Evolutionary conservation across 73 alveolate genomes (phyloP).

Genomic region (Blepharisma japonicum): DNA sequence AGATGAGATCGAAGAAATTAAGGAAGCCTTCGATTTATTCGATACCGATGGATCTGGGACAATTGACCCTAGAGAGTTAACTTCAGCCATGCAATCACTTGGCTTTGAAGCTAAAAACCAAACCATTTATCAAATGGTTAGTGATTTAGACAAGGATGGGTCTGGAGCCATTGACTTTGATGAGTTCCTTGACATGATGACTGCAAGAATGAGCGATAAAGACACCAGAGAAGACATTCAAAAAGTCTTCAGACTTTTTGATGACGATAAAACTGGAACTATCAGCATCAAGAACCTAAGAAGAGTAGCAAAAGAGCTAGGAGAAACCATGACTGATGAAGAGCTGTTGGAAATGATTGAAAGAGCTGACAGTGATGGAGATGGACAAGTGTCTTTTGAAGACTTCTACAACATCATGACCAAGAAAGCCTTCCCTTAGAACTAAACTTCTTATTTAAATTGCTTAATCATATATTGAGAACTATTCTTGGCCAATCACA

Average conservation of each 20-base stretch:
- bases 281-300: conserved; percentile 76
- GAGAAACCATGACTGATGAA: conserved; percentile 94
- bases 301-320: conserved; percentile 87
- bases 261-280: conserved; percentile 51
- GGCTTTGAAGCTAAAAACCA: conserved; percentile 85
- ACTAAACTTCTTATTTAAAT: too few species aligned
- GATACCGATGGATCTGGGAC: conserved; percentile 86
- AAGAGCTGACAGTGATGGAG: conserved; percentile 56
- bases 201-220: conserved; percentile 49
- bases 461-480: too few species aligned
- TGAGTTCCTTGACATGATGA: conserved; percentile 75
- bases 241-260: conserved; percentile 37
- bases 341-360: conserved; percentile 87
- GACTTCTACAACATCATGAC: conserved; percentile 74
- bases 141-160: conserved; percentile 86
- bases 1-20: conserved; percentile 64
- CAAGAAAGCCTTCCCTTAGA: neutral
- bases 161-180: conserved; percentile 90
- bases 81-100: conserved; percentile 82
- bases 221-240: conserved; percentile 34
- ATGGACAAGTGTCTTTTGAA: conserved; percentile 70
- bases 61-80: conserved; percentile 90
- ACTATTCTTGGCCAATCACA: too few species aligned
- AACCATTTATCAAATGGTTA: conserved; percentile 80
- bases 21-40: conserved; percentile 89